Percentiles rank a stretch among this genome's conserved stretches.
phyloP scores from a whole-genome alignment of 257 asterid species.

The Sherardia arvensis region DNA sequence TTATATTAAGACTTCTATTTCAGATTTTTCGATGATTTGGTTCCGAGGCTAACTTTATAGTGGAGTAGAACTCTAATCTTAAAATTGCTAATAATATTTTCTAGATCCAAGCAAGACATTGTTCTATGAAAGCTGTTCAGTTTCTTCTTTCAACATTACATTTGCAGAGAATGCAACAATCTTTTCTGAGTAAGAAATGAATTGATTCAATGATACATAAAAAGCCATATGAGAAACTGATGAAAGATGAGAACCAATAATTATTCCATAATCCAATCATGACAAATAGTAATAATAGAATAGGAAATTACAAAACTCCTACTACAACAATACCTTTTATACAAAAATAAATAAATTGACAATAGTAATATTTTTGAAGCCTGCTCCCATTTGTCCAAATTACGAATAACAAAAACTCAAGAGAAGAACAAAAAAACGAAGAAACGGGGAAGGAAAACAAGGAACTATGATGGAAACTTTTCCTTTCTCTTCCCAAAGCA shows the following conservation, averaged over 20 bases:
- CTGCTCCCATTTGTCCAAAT: conserved; percentile 8
- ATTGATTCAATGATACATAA: neutral
- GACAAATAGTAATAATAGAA: too few relatives aligned
- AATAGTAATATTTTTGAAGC: neutral
- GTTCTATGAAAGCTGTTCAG: too few relatives aligned
- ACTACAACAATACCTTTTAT: conserved; percentile 10
- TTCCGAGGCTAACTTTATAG: too few relatives aligned
- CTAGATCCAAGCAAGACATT: too few relatives aligned
- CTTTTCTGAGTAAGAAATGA: too few relatives aligned
- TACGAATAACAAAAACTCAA: conserved; percentile 5
- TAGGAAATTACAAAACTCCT: conserved; percentile 11
- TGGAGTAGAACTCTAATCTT: too few relatives aligned
- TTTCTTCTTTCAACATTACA: too few relatives aligned
- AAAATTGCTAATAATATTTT: too few relatives aligned
- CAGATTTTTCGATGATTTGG: too few relatives aligned
- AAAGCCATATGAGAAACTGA: neutral
- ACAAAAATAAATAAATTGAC: neutral
- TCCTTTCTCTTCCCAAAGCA: neutral
- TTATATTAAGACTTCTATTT: too few relatives aligned
- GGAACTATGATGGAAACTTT: neutral
- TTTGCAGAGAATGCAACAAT: too few relatives aligned
- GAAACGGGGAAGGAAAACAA: neutral
- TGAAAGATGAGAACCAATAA: neutral
- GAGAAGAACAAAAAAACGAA: conserved; percentile 3
- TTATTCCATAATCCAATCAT: conserved; percentile 6